Conservation (phyloP, 805 yeast genomes). For the Candida lessepsii region DNA sequence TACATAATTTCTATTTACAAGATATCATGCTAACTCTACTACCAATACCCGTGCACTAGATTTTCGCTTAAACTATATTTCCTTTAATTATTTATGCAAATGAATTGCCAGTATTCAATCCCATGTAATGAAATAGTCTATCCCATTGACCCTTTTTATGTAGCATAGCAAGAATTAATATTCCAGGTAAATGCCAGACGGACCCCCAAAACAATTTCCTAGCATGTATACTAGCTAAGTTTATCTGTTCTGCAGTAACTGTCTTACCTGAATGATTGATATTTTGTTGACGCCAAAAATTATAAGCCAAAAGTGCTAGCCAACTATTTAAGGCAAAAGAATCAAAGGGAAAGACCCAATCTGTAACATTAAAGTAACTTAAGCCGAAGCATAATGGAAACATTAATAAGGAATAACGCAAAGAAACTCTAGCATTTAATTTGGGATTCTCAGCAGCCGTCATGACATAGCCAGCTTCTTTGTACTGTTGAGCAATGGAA, state of each 20-base stretch:
- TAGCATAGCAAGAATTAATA: conserved; percentile 85
- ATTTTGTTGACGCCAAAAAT: conserved; percentile 84
- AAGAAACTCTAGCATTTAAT: conserved; percentile 88
- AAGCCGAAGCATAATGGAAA: conserved; percentile 89
- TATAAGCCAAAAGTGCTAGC: conserved; percentile 75
- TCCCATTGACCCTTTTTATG: conserved; percentile 98
- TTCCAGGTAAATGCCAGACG: conserved; percentile 90
- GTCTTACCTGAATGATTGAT: conserved; percentile 48
- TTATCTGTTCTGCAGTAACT: conserved; percentile 55
- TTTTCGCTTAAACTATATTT: neutral
- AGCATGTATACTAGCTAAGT: conserved; percentile 67
- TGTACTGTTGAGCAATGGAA: conserved; percentile 82
- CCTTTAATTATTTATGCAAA: neutral
- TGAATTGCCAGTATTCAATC: conserved; percentile 5
- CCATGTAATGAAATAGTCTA: conserved; percentile 34
- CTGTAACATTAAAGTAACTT: conserved; percentile 77
- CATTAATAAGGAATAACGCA: conserved; percentile 88
- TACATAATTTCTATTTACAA: conserved; percentile 1
- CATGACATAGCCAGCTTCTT: conserved; percentile 96
- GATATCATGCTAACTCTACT: neutral
- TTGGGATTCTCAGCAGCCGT: conserved; percentile 90
- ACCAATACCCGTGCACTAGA: neutral
- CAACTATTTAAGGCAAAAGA: conserved; percentile 81
- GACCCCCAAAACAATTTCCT: conserved; percentile 90
- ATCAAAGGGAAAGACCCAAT: conserved; percentile 76